Evolutionary conservation across 2,329 filamentous ascomycete species (phyloP).

Genomic region (Myriosclerotinia curreyana): DNA sequence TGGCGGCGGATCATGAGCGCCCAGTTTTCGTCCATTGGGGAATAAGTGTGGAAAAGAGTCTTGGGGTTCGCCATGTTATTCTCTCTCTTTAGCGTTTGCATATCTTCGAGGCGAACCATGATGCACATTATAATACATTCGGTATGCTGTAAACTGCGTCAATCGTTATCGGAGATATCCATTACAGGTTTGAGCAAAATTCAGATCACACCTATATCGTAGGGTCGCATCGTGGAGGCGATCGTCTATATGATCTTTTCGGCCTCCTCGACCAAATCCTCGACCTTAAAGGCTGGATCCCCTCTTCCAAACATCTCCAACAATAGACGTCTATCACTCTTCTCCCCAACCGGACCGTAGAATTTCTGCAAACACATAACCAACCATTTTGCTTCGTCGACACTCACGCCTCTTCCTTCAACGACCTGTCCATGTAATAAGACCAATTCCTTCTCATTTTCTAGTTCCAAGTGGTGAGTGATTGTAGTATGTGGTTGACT

Average conservation of each 20-base stretch:
- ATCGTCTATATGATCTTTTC: slow-evolving; percentile 64
- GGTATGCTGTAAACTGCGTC: background rate
- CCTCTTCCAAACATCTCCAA: slow-evolving; percentile 80
- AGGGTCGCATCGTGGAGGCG: background rate
- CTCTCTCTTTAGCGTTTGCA: background rate
- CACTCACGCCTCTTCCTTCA: slow-evolving; percentile 70
- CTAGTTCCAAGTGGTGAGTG: slow-evolving; percentile 84
- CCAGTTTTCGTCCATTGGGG: background rate
- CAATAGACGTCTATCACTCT: slow-evolving; percentile 62
- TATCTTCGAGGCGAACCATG: background rate
- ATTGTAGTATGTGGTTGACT: slow-evolving; percentile 90
- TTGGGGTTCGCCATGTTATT: too few relatives aligned
- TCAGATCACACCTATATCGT: slow-evolving; percentile 3
- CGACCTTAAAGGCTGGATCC: slow-evolving; percentile 75
- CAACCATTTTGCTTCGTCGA: slow-evolving; percentile 84
- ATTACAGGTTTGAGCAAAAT: background rate
- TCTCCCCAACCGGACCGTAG: slow-evolving; percentile 64
- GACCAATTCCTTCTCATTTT: slow-evolving; percentile 70
- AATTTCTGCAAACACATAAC: slow-evolving; percentile 93
- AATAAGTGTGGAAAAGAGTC: background rate
- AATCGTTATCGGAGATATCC: background rate
- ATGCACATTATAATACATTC: background rate
- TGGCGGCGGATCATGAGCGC: background rate
- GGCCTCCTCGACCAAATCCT: slow-evolving; percentile 82
- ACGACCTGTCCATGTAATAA: slow-evolving; percentile 81